phyloP scores from a whole-genome alignment of 441 rosid species.

The Syzygium malaccense region DNA sequence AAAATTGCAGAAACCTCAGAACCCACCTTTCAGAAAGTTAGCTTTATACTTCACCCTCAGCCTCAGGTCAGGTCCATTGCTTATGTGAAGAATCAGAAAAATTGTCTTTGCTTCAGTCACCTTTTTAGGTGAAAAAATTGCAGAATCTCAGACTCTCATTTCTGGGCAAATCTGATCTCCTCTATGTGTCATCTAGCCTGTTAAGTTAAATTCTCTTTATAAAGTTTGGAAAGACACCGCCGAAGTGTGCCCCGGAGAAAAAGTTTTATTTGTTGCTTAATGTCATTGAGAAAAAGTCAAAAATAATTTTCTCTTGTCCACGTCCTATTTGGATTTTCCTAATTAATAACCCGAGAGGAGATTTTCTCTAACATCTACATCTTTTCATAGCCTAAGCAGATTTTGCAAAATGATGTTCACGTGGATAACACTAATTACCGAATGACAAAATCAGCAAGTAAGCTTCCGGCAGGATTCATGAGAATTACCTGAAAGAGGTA shows the following conservation, averaged over 20 bases:
- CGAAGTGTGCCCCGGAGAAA: neutral
- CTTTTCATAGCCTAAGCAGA: slow-evolving; percentile 5
- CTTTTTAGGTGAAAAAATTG: neutral
- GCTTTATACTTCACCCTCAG: neutral
- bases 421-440: neutral
- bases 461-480: neutral
- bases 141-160: neutral
- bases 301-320: slow-evolving; percentile 22
- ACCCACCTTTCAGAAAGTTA: neutral
- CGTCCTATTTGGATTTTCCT: slow-evolving; percentile 22
- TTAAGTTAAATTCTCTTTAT: slow-evolving; percentile 12
- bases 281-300: neutral
- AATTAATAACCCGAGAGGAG: slow-evolving; percentile 9
- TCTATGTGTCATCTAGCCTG: slow-evolving; percentile 2
- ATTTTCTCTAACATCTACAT: slow-evolving; percentile 4
- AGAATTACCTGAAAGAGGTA: neutral
- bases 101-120: neutral
- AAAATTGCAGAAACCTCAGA: neutral
- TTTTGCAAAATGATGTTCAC: neutral
- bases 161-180: neutral
- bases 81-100: neutral
- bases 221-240: slow-evolving; percentile 9
- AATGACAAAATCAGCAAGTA: neutral
- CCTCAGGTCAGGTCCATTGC: neutral
- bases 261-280: neutral